Percentiles rank a stretch among this genome's conserved stretches.
Evolutionary conservation across 2,329 filamentous ascomycete species (phyloP).

Genomic region (Calonectria hawksworthii): DNA sequence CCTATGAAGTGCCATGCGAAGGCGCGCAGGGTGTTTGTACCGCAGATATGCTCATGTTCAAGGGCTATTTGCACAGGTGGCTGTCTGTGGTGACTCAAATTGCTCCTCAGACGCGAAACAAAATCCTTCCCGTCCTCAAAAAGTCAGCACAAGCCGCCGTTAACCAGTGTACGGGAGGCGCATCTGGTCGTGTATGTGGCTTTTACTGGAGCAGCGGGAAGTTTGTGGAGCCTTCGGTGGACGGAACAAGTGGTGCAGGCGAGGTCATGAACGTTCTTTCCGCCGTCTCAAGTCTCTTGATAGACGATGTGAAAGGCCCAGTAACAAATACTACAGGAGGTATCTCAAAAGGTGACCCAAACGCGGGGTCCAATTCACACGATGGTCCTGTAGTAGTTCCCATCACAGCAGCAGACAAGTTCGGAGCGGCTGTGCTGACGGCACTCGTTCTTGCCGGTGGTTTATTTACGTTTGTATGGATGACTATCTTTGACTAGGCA

Average conservation of each 20-base stretch:
- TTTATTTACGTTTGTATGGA: constrained; percentile 64
- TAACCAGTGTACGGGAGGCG: constrained; percentile 72
- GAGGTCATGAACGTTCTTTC: constrained; percentile 71
- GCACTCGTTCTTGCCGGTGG: constrained; percentile 58
- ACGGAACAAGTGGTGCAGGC: constrained; percentile 71
- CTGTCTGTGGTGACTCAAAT: constrained; percentile 72
- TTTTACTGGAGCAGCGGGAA: constrained; percentile 70
- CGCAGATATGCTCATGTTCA: constrained; percentile 80
- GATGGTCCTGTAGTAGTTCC: constrained; percentile 47
- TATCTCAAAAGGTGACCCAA: constrained; percentile 59
- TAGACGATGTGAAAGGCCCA: constrained; percentile 56
- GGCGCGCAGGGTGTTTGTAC: constrained; percentile 69
- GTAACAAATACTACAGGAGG: constrained; percentile 65
- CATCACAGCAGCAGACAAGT: constrained; percentile 61
- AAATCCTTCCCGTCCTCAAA: constrained; percentile 70
- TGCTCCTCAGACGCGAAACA: constrained; percentile 68
- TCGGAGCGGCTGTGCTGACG: constrained; percentile 65
- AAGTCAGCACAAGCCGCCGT: constrained; percentile 72
- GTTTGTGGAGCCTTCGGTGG: constrained; percentile 61
- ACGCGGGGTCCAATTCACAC: constrained; percentile 54
- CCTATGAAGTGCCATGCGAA: constrained; percentile 79
- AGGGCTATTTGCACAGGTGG: constrained; percentile 78
- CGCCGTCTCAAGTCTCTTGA: constrained; percentile 66
- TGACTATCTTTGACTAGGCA: constrained; percentile 54
- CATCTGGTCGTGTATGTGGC: constrained; percentile 71